Evolutionary conservation across 139 green algal species (phyloP).

Genomic region (Chlamydomonas eustigma): DNA sequence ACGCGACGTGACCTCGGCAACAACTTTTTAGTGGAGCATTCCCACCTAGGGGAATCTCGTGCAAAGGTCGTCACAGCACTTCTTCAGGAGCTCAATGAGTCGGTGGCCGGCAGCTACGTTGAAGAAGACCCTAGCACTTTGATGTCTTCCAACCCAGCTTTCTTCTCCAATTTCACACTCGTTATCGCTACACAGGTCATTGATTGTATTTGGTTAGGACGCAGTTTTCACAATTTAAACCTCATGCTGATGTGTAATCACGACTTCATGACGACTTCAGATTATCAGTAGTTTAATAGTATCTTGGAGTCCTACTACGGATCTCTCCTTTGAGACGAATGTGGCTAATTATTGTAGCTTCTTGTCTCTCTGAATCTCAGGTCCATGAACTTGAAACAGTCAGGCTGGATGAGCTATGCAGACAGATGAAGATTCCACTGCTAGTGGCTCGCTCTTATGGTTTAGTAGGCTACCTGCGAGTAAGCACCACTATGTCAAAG

Average conservation of each 20-base stretch:
- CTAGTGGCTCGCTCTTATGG: slow-evolving; percentile 80
- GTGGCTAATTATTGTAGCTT: too few species aligned
- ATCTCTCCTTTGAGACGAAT: too few species aligned
- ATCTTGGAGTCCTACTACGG: too few species aligned
- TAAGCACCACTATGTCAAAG: slow-evolving; percentile 28
- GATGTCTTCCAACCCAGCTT: slow-evolving; percentile 66
- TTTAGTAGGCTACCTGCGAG: slow-evolving; percentile 73
- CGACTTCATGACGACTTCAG: too few species aligned
- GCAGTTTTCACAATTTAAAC: too few species aligned
- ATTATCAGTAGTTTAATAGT: too few species aligned
- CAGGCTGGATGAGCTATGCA: slow-evolving; percentile 71
- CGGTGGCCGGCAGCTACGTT: slow-evolving; percentile 17
- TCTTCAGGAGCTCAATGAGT: slow-evolving; percentile 46
- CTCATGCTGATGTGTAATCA: too few species aligned
- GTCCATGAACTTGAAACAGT: slow-evolving; percentile 57
- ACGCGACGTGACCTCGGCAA: slow-evolving; percentile 80
- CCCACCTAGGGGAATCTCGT: slow-evolving; percentile 53
- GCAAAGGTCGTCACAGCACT: slow-evolving; percentile 70
- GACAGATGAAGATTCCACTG: slow-evolving; percentile 50
- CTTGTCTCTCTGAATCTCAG: too few species aligned
- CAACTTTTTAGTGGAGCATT: slow-evolving; percentile 84
- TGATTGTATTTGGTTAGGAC: too few species aligned
- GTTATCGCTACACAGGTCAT: slow-evolving; percentile 91
- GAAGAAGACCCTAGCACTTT: slow-evolving; percentile 44
- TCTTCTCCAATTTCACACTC: slow-evolving; percentile 84